phyloP scores from a whole-genome alignment of 1,284 basidiomycete species.

The Papiliotrema nemorosa region DNA sequence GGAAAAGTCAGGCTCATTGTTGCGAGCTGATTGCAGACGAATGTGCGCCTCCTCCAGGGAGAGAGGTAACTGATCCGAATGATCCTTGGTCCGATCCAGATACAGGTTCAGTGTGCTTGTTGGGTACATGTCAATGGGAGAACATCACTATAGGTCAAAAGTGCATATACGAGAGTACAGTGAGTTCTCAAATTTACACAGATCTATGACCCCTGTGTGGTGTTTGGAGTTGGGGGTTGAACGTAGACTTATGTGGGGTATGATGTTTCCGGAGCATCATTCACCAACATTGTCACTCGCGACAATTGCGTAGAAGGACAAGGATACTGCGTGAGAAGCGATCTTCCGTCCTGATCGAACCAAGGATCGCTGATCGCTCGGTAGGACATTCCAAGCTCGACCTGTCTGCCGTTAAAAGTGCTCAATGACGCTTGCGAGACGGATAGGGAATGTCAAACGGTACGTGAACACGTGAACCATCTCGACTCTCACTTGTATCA shows the following conservation, averaged over 20 bases:
- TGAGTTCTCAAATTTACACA: constrained; percentile 11
- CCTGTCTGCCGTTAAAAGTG: constrained; percentile 10
- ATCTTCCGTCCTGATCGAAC: neutral
- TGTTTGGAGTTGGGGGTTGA: too few species aligned
- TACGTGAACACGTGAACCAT: constrained; percentile 8
- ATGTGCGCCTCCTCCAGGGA: constrained; percentile 10
- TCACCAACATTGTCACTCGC: constrained; percentile 14
- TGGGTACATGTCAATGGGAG: constrained; percentile 20
- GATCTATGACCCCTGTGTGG: too few species aligned
- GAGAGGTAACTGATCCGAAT: neutral
- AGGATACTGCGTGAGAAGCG: constrained; percentile 23
- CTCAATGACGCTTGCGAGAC: constrained; percentile 8
- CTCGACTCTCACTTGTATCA: too few species aligned
- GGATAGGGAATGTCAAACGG: constrained; percentile 24
- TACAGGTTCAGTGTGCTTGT: constrained; percentile 19
- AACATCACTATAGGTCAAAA: constrained; percentile 13
- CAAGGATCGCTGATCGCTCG: too few species aligned
- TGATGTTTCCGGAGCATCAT: constrained; percentile 16
- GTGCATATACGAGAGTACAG: constrained; percentile 21
- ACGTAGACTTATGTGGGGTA: constrained; percentile 28
- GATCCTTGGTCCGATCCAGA: constrained; percentile 7
- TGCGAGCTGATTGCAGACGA: constrained; percentile 10
- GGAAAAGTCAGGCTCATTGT: neutral
- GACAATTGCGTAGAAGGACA: constrained; percentile 25
- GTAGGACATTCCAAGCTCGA: constrained; percentile 12